Percentiles rank a stretch among this genome's conserved stretches.
Conservation (phyloP, 805 yeast species). For the Myxozyma sirexii region DNA sequence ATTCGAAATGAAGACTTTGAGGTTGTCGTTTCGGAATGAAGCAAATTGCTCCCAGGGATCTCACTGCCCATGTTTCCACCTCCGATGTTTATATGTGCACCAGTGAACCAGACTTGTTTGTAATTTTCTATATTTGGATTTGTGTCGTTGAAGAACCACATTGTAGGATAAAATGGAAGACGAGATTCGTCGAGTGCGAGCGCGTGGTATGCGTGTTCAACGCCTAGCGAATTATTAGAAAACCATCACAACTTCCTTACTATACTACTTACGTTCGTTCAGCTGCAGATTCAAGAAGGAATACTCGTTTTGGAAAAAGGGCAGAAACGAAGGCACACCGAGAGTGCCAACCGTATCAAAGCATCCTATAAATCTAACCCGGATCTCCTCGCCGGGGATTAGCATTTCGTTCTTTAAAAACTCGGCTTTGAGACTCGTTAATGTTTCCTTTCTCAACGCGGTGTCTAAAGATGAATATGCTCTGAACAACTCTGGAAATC, state of each 20-base stretch:
- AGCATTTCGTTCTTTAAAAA: background rate
- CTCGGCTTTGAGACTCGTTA: background rate
- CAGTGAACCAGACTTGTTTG: slow-evolving; percentile 30
- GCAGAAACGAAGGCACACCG: slow-evolving; percentile 14
- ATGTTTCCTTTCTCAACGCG: background rate
- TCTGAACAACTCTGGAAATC: slow-evolving; percentile 10
- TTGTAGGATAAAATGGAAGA: slow-evolving; percentile 11
- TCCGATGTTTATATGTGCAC: slow-evolving; percentile 23
- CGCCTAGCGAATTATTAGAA: slow-evolving; percentile 5
- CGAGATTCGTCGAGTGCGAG: slow-evolving; percentile 26
- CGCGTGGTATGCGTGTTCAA: slow-evolving; percentile 26
- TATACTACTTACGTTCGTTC: slow-evolving; percentile 8
- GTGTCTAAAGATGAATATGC: background rate
- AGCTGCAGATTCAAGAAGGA: slow-evolving; percentile 12
- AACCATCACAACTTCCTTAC: background rate
- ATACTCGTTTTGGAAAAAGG: slow-evolving; percentile 6
- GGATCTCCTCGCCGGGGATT: background rate
- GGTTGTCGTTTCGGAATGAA: background rate
- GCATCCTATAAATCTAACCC: slow-evolving; percentile 19
- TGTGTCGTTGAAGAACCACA: slow-evolving; percentile 18
- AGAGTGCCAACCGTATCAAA: slow-evolving; percentile 30
- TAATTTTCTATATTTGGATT: background rate
- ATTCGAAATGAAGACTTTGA: too few relatives aligned
- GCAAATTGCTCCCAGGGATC: slow-evolving; percentile 3
- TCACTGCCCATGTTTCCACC: slow-evolving; percentile 14